phyloP scores from a whole-genome alignment of 2,329 filamentous ascomycete genomes.

The Pseudogymnoascus sp. region DNA sequence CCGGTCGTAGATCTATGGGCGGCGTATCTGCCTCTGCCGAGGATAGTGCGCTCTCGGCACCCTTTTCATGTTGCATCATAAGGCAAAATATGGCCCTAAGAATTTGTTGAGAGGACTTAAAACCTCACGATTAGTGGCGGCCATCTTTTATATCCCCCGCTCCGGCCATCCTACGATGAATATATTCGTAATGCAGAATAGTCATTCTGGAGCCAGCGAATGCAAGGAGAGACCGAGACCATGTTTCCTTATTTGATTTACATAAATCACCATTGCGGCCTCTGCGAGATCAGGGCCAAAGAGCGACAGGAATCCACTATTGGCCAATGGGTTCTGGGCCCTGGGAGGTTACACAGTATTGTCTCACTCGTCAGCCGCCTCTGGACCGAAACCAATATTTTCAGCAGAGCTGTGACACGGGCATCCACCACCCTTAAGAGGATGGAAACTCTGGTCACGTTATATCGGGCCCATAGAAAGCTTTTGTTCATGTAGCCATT shows the following conservation, averaged over 20 bases:
- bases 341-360: background rate
- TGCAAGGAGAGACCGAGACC: background rate
- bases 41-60: background rate
- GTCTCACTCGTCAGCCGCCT: background rate
- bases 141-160: background rate
- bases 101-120: background rate
- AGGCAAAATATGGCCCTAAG: background rate
- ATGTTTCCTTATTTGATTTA: background rate
- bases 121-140: background rate
- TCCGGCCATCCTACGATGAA: background rate
- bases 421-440: background rate
- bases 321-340: background rate
- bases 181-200: background rate
- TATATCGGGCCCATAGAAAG: background rate
- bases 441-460: background rate
- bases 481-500: background rate
- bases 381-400: background rate
- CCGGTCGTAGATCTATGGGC: constrained; percentile 30
- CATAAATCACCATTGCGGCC: background rate
- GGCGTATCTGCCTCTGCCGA: background rate
- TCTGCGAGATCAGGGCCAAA: background rate
- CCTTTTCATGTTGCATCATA: background rate
- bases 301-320: background rate
- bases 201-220: background rate
- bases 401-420: background rate